Base-by-base conservation (phyloP, 2,329 filamentous ascomycete genomes). In the Annulohypoxylon truncatum region DNA sequence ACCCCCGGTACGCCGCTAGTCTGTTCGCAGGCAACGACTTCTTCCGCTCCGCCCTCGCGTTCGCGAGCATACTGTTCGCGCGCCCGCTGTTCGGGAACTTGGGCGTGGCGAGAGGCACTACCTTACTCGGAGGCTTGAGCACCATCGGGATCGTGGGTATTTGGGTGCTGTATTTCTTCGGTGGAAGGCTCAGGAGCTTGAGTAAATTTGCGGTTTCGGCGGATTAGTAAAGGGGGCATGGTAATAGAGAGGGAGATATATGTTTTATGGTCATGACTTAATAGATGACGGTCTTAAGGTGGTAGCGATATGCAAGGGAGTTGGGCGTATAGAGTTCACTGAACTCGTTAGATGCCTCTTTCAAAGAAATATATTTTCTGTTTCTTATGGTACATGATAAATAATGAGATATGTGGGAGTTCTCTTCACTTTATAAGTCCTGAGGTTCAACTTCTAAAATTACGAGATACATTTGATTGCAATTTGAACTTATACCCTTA, bases 11-110 rank as follows among this genome's bases (percentile, higher is more conserved):
- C 72, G 85, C 86, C 0, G 86, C 87, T 35, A 84, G 81, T 51
- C 77, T 89, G 20, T 89, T 90, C 72, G 87, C 87, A 0, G 86
- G 82, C 4, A 90, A 89, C 72, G 87, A 89, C 77, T 85, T 88
- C 74, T 83, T 85, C 76, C 81, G 86, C 40, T 83, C 81, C 28
- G 83, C 86, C 1, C 77, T 91, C 2, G 89, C 88, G 5, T 87
- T 85, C 54, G 87, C 83, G 0, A 85, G 84, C 24, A 83, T 91
- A 47, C 77, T 90, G 18, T 90, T 90, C 70, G 83, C 85, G 0
- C 81, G 84, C 48, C 88, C 89, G 4, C 80, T 91, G 57, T 91
- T 85, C 61, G 76, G 78, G 13, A 87, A 88, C 70, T 72, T 91
- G 4, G 88, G 88, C 12, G 84, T 91, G 26, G 87, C 82, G 4